Evolutionary conservation across 75 land plant species (phyloP).

Genomic region (Cupressus sempervirens): DNA sequence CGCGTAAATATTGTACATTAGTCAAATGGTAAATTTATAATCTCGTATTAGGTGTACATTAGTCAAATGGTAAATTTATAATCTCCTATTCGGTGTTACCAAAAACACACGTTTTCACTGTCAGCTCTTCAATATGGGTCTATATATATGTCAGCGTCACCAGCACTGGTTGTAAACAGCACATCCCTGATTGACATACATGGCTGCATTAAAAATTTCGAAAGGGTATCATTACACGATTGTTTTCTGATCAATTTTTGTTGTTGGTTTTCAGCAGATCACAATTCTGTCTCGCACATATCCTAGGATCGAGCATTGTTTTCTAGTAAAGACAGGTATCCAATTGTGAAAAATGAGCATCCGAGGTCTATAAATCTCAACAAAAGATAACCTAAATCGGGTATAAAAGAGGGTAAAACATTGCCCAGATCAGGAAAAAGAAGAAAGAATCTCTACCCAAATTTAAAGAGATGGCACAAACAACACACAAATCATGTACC

Average conservation of each 20-base stretch:
- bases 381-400: neutral
- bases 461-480: constrained; percentile 13
- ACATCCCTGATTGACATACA: neutral
- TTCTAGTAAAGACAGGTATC: neutral
- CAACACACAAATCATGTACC: constrained; percentile 2
- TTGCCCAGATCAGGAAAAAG: neutral
- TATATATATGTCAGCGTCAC: neutral
- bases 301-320: neutral
- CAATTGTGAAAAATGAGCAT: neutral
- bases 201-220: neutral
- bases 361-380: neutral
- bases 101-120: too few species aligned
- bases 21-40: too few species aligned
- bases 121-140: too few species aligned
- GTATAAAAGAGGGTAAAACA: neutral
- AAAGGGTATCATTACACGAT: neutral
- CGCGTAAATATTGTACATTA: too few species aligned
- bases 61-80: too few species aligned
- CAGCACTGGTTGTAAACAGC: neutral
- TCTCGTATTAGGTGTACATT: too few species aligned
- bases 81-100: too few species aligned
- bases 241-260: neutral
- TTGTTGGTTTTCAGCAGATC: neutral
- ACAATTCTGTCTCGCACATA: neutral
- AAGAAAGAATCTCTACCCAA: neutral